phyloP scores from a whole-genome alignment of 306 rosid species.

The Vigna reflexopilosa region DNA sequence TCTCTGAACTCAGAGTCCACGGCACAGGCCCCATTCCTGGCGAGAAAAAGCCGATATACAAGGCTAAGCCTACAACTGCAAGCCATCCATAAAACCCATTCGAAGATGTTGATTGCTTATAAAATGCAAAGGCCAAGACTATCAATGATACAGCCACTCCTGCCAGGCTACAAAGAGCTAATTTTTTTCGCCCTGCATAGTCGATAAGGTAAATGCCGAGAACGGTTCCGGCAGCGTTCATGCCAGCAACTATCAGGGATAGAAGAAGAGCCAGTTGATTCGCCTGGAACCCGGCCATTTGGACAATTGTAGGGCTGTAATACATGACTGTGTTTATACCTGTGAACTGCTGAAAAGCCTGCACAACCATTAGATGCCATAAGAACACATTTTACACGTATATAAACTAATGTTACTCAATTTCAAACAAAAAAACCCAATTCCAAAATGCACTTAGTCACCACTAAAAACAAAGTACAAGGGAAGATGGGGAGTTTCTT shows the following conservation, averaged over 20 bases:
- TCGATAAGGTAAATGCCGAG: conserved; percentile 89
- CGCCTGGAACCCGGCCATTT: conserved; percentile 85
- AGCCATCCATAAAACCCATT: conserved; percentile 65
- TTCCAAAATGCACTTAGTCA: conserved; percentile 3
- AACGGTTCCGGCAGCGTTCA: conserved; percentile 85
- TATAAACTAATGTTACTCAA: background rate
- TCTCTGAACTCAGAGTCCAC: conserved; percentile 92
- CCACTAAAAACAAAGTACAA: conserved; percentile 18
- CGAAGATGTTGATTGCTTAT: conserved; percentile 56
- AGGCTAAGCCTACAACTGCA: conserved; percentile 69
- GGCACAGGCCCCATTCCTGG: conserved; percentile 99
- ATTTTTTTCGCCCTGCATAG: conserved; percentile 69
- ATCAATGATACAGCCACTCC: conserved; percentile 72
- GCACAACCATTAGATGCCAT: conserved; percentile 46
- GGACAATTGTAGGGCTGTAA: conserved; percentile 96
- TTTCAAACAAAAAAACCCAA: conserved; percentile 5
- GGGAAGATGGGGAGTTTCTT: conserved; percentile 3
- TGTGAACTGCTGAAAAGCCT: conserved; percentile 92
- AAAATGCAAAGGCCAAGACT: conserved; percentile 65
- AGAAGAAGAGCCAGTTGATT: conserved; percentile 82
- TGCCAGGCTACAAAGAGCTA: conserved; percentile 75
- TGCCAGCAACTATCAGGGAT: conserved; percentile 78
- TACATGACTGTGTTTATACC: conserved; percentile 98
- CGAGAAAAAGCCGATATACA: conserved; percentile 76
- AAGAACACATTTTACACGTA: conserved; percentile 33